Evolutionary conservation across 1,139 yeast species (phyloP).

Genomic region (Kurtzmaniella quercitrusa): DNA sequence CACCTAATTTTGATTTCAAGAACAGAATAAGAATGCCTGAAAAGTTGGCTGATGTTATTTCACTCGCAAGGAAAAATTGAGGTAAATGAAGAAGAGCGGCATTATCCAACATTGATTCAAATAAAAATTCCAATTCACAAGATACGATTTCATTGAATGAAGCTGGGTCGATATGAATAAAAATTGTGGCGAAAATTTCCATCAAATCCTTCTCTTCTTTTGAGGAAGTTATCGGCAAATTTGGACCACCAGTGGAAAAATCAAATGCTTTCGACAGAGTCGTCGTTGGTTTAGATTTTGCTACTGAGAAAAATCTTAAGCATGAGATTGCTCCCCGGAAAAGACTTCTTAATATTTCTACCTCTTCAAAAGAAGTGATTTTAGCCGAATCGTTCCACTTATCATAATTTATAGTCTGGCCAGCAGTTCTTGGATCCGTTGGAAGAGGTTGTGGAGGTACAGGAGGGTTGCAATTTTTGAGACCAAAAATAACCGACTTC

Average conservation of each 20-base stretch:
- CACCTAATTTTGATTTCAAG: constrained; percentile 66
- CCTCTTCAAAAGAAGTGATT: constrained; percentile 77
- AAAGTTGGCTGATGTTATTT: constrained; percentile 87
- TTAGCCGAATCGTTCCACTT: constrained; percentile 88
- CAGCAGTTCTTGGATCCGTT: constrained; percentile 56
- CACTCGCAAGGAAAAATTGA: constrained; percentile 90
- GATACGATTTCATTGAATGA: constrained; percentile 91
- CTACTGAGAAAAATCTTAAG: constrained; percentile 65
- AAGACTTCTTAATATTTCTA: constrained; percentile 66
- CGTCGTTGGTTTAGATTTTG: constrained; percentile 39
- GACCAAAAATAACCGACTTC: constrained; percentile 85
- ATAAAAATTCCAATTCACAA: constrained; percentile 72
- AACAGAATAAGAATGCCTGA: constrained; percentile 82
- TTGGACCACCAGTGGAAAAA: constrained; percentile 66
- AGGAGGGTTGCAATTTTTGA: constrained; percentile 87
- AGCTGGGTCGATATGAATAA: constrained; percentile 91
- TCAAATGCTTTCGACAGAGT: constrained; percentile 52
- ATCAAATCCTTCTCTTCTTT: constrained; percentile 92
- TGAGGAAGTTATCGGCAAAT: constrained; percentile 77
- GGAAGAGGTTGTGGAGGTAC: constrained; percentile 52
- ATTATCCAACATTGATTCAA: constrained; percentile 75
- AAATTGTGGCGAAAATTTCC: constrained; percentile 94
- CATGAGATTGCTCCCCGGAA: constrained; percentile 86
- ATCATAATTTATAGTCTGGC: constrained; percentile 44
- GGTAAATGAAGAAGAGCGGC: constrained; percentile 89